These are phyloP conservation scores for Aristolochia californica DNA, from an alignment of 164 flowering plant genomes.

Conservation along the genomic window DNA sequence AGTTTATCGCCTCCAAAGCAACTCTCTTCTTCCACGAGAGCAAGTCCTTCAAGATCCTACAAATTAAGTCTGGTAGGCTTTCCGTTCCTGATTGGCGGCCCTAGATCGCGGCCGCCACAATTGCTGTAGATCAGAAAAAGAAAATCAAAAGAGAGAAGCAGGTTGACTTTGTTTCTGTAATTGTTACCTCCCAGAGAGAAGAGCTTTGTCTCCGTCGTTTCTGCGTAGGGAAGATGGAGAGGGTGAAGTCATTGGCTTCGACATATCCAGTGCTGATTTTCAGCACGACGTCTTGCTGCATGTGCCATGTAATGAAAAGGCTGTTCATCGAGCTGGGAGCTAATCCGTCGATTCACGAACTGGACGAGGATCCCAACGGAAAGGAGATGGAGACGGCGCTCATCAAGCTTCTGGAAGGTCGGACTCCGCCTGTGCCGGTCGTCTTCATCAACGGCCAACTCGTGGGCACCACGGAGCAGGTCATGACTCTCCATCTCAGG, in stretches of 20 bases:
- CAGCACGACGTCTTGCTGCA: slow-evolving; percentile 75
- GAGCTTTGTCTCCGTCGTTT: background rate
- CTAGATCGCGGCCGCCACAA: background rate
- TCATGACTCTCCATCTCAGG: slow-evolving; percentile 68
- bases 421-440: slow-evolving; percentile 52
- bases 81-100: background rate
- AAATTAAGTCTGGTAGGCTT: background rate
- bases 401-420: slow-evolving; percentile 32
- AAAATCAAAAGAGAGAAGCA: no score
- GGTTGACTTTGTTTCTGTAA: no score
- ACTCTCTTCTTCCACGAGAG: no score
- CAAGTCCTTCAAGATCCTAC: background rate
- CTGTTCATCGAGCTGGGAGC: slow-evolving; percentile 58
- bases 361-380: slow-evolving; percentile 36
- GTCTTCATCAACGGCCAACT: slow-evolving; percentile 60
- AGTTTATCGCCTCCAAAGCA: background rate
- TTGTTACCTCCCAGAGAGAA: no score
- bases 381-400: slow-evolving; percentile 70
- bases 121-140: no score
- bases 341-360: slow-evolving; percentile 31
- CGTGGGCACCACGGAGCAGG: slow-evolving; percentile 58
- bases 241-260: slow-evolving; percentile 23
- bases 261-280: slow-evolving; percentile 68
- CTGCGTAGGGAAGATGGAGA: slow-evolving; percentile 11
- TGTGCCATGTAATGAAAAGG: slow-evolving; percentile 61